Evolutionary conservation across 164 flowering plant species (phyloP).

Genomic region (Vitis labrusca): DNA sequence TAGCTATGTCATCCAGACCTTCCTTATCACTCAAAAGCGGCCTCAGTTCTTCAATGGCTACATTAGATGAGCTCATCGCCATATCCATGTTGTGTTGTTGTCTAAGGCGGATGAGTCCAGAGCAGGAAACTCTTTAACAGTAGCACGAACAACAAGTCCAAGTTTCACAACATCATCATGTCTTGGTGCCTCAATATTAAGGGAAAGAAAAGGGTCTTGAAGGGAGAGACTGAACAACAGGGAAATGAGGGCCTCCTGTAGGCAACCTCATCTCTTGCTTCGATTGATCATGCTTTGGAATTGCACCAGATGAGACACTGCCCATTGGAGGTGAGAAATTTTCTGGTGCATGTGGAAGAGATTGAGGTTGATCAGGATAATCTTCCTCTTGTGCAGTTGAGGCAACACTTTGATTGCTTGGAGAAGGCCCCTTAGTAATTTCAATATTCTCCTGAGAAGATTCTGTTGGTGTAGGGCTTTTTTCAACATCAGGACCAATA

Average conservation of each 20-base stretch:
- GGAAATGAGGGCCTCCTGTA: slow-evolving; percentile 27
- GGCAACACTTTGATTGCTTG: slow-evolving; percentile 25
- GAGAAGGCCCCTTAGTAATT: slow-evolving; percentile 24
- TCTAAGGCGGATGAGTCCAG: slow-evolving; percentile 73
- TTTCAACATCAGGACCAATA: slow-evolving; percentile 12
- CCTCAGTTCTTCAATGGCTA: neutral
- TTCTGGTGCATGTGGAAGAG: slow-evolving; percentile 17
- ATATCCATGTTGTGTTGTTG: neutral
- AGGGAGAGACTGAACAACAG: slow-evolving; percentile 28
- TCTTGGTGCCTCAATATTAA: slow-evolving; percentile 91
- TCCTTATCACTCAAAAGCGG: slow-evolving; percentile 5
- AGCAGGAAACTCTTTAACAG: slow-evolving; percentile 70
- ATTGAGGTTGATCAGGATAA: slow-evolving; percentile 15
- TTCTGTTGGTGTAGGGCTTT: slow-evolving; percentile 11
- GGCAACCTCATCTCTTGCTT: slow-evolving; percentile 29
- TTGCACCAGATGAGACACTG: slow-evolving; percentile 11
- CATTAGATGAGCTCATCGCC: neutral
- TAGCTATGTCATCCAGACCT: neutral
- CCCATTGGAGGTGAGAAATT: slow-evolving; percentile 13
- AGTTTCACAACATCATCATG: slow-evolving; percentile 77
- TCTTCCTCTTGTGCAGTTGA: slow-evolving; percentile 24
- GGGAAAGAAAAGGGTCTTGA: slow-evolving; percentile 73
- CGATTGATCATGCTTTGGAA: slow-evolving; percentile 22
- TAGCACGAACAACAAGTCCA: slow-evolving; percentile 66
- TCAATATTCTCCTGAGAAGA: slow-evolving; percentile 21